Evolutionary conservation across 2,329 filamentous ascomycete species (phyloP).

Genomic region (Colletotrichum euphorbiae): DNA sequence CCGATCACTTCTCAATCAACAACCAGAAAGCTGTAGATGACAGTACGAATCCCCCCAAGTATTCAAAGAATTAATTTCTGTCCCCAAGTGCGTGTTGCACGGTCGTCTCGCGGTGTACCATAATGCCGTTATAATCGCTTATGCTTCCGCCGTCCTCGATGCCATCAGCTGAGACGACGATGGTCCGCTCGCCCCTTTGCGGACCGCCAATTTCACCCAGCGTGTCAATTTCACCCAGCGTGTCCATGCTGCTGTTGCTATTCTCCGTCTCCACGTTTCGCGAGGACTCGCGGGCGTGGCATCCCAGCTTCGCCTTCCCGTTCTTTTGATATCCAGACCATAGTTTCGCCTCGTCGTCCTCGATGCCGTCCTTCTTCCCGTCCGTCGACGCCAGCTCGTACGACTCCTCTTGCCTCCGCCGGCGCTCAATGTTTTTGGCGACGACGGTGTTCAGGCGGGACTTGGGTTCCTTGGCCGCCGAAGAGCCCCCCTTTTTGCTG

Average conservation of each 20-base stretch:
- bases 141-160: background rate
- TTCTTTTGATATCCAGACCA: constrained; percentile 26
- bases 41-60: background rate
- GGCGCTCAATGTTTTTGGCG: constrained; percentile 33
- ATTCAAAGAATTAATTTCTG: too few relatives aligned
- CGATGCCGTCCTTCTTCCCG: constrained; percentile 3
- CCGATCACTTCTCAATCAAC: background rate
- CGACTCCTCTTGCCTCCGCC: constrained; percentile 22
- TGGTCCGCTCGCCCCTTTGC: background rate
- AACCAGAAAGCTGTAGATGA: too few relatives aligned
- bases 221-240: constrained; percentile 9
- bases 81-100: background rate
- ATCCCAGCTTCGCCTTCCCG: background rate
- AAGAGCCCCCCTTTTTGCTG: background rate
- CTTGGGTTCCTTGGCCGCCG: background rate
- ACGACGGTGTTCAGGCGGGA: constrained; percentile 18
- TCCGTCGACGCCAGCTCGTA: constrained; percentile 35
- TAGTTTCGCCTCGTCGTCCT: constrained; percentile 35
- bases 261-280: background rate
- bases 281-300: background rate
- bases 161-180: constrained; percentile 7
- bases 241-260: constrained; percentile 17
- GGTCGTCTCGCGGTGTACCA: constrained; percentile 20
- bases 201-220: constrained; percentile 7
- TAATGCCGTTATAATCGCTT: background rate